These are phyloP conservation scores for Metschnikowia gelsemii DNA, from an alignment of 805 yeast species.

Conservation along the genomic window DNA sequence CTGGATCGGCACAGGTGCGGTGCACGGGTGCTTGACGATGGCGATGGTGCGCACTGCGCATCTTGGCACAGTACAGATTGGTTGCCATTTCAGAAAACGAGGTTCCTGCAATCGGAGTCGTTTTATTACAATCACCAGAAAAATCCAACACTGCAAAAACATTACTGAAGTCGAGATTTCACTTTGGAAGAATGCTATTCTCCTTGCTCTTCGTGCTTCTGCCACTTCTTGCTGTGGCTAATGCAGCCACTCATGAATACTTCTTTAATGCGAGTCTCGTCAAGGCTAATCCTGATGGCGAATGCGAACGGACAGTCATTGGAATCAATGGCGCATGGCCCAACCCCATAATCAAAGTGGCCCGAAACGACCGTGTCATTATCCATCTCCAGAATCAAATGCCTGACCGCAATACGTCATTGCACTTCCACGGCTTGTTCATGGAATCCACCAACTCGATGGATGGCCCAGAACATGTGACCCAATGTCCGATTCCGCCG, in stretches of 20 bases:
- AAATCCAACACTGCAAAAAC: too few relatives aligned
- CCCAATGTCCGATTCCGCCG: constrained; percentile 48
- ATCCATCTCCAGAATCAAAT: constrained; percentile 36
- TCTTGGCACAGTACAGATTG: too few relatives aligned
- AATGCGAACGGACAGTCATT: constrained; percentile 48
- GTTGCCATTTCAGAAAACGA: background rate
- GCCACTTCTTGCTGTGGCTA: constrained; percentile 8
- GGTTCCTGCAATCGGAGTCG: background rate
- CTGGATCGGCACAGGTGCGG: background rate
- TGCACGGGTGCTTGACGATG: constrained; percentile 3
- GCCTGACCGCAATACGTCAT: constrained; percentile 36
- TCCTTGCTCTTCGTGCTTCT: constrained; percentile 4
- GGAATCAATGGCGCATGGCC: constrained; percentile 57
- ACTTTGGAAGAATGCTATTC: constrained; percentile 1
- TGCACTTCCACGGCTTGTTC: constrained; percentile 49
- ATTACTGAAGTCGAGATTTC: too few relatives aligned
- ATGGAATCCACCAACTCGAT: constrained; percentile 37
- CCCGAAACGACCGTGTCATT: constrained; percentile 39
- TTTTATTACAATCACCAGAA: too few relatives aligned
- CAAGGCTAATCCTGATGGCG: constrained; percentile 57
- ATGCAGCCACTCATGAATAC: constrained; percentile 32
- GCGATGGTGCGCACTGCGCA: constrained; percentile 1
- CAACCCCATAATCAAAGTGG: constrained; percentile 39
- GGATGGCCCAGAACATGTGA: constrained; percentile 49
- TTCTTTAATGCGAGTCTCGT: constrained; percentile 41